phyloP scores from a whole-genome alignment of 495 filamentous ascomycete species.

The Gamarada debralockiae region DNA sequence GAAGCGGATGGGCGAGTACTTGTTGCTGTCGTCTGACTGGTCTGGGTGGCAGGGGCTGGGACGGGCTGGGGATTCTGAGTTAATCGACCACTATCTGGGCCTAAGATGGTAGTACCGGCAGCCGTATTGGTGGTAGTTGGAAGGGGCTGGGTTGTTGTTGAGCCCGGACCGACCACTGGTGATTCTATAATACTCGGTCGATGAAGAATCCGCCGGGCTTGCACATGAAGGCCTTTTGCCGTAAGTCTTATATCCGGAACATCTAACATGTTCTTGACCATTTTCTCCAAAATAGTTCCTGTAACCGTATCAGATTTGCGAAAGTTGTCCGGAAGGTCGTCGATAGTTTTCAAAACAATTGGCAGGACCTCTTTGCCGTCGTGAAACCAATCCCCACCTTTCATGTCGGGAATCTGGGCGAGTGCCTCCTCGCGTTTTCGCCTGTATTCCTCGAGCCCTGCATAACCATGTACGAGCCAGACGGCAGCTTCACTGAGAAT shows the following conservation, averaged over 20 bases:
- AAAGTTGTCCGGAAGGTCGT: neutral
- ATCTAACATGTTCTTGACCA: constrained; percentile 18
- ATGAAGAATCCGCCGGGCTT: neutral
- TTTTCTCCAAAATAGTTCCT: neutral
- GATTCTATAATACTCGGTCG: too few relatives aligned
- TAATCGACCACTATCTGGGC: too few relatives aligned
- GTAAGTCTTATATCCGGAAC: neutral
- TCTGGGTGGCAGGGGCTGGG: too few relatives aligned
- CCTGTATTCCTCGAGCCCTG: constrained; percentile 29
- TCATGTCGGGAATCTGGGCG: constrained; percentile 10
- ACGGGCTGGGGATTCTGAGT: too few relatives aligned
- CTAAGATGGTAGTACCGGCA: too few relatives aligned
- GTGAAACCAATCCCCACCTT: constrained; percentile 37
- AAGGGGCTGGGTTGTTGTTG: too few relatives aligned
- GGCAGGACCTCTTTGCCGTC: constrained; percentile 29
- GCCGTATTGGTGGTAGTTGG: too few relatives aligned
- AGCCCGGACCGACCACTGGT: too few relatives aligned
- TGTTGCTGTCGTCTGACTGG: too few relatives aligned
- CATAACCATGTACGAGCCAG: constrained; percentile 30
- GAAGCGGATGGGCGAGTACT: too few relatives aligned
- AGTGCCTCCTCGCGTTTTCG: constrained; percentile 22
- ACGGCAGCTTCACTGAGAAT: constrained; percentile 36
- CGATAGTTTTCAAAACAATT: constrained; percentile 24
- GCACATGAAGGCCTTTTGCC: neutral
- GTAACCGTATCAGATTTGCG: neutral